Evolutionary conservation across 2,329 filamentous ascomycete species (phyloP).

Genomic region (Clarireedia homoeocarpa): DNA sequence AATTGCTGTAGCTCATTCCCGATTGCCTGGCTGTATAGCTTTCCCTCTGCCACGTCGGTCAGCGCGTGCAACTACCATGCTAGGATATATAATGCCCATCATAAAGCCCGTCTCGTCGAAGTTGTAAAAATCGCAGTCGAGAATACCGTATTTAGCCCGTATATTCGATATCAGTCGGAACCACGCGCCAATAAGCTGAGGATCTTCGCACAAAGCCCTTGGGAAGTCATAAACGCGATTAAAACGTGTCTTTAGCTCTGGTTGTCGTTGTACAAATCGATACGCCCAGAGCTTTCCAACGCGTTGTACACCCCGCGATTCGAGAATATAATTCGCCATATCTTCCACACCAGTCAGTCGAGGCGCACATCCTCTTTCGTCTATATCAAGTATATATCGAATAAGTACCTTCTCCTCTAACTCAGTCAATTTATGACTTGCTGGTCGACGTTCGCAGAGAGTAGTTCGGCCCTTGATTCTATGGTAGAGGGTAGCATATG

Average conservation of each 20-base stretch:
- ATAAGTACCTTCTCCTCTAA: too few species aligned
- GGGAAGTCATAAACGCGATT: constrained; percentile 15
- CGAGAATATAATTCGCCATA: constrained; percentile 14
- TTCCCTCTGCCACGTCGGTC: constrained; percentile 14
- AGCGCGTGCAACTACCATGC: constrained; percentile 2
- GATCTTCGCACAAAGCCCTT: constrained; percentile 18
- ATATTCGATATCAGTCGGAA: constrained; percentile 9
- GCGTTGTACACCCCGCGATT: neutral
- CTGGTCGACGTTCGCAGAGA: too few species aligned
- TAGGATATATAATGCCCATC: neutral
- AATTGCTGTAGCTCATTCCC: constrained; percentile 25
- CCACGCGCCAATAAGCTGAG: constrained; percentile 6
- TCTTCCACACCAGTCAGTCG: constrained; percentile 10
- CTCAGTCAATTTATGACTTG: too few species aligned
- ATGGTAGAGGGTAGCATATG: too few species aligned
- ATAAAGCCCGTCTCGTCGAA: neutral
- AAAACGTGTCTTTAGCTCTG: constrained; percentile 3
- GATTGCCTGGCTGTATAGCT: constrained; percentile 20
- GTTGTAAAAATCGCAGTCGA: constrained; percentile 6
- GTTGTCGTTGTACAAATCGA: neutral
- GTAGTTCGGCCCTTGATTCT: too few species aligned
- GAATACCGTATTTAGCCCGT: constrained; percentile 7
- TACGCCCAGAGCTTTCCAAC: neutral
- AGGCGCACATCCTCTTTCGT: constrained; percentile 3
- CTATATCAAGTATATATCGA: constrained; percentile 5